These are phyloP conservation scores for Ceratocystis cacaofunesta DNA, from an alignment of 2,329 filamentous ascomycete species.

Conservation along the genomic window DNA sequence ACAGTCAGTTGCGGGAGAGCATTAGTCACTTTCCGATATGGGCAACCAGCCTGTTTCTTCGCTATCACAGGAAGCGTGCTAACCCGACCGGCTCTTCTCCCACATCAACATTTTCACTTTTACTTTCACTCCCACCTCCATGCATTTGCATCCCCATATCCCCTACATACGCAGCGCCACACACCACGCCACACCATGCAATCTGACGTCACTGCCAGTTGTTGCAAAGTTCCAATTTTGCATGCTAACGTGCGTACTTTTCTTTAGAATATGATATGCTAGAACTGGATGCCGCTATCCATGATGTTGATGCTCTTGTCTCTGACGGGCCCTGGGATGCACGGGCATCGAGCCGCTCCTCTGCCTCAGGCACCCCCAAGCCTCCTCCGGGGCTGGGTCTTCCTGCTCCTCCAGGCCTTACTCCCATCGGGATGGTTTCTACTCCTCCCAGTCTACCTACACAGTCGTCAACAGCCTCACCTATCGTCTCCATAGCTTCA, in stretches of 20 bases:
- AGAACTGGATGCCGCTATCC: slow-evolving; percentile 44
- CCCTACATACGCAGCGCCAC: neutral
- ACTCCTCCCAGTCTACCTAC: neutral
- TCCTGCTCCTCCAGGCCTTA: slow-evolving; percentile 23
- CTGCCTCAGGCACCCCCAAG: neutral
- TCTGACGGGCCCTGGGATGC: slow-evolving; percentile 36
- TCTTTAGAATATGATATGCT: slow-evolving; percentile 47
- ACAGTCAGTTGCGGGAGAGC: neutral
- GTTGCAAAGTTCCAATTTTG: slow-evolving; percentile 17
- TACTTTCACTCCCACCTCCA: neutral
- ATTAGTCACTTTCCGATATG: neutral
- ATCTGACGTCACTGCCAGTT: slow-evolving; percentile 11
- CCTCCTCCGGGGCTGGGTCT: slow-evolving; percentile 12
- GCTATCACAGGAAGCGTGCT: neutral
- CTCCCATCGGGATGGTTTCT: neutral
- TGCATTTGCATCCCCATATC: neutral
- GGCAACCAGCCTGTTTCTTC: neutral
- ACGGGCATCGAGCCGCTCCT: neutral
- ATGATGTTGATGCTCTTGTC: slow-evolving; percentile 54
- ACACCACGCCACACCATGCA: neutral
- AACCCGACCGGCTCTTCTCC: neutral
- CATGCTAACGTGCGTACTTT: slow-evolving; percentile 29
- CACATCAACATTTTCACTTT: neutral
- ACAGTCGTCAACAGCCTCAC: neutral
- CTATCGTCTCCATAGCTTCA: neutral